These are phyloP conservation scores for Rugonectria rugulosa DNA, from an alignment of 2,329 filamentous ascomycete genomes.

Conservation along the genomic window DNA sequence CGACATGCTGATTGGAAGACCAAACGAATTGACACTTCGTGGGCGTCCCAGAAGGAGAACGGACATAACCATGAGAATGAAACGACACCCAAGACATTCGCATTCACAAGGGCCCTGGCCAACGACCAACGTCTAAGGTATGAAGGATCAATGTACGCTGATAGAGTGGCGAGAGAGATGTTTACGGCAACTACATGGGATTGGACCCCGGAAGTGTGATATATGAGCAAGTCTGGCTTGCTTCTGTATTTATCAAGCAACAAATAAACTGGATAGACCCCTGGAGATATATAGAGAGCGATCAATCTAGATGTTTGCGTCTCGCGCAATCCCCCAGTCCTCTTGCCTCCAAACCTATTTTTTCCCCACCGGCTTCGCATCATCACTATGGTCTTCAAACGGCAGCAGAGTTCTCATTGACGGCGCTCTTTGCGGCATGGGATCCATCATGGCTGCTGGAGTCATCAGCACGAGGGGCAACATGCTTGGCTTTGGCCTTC, in stretches of 20 bases:
- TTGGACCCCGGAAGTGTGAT: conserved; percentile 61
- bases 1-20: conserved; percentile 56
- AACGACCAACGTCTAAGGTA: conserved; percentile 59
- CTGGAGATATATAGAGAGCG: conserved; percentile 24
- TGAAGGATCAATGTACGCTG: conserved; percentile 57
- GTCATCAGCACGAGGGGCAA: conserved; percentile 28
- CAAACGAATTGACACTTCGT: conserved; percentile 49
- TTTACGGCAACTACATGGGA: conserved; percentile 67
- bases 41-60: conserved; percentile 42
- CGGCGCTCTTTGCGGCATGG: conserved; percentile 32
- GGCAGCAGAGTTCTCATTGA: conserved; percentile 39
- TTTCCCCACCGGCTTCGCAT: not conserved
- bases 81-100: conserved; percentile 45
- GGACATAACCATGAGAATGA: conserved; percentile 23
- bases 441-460: conserved; percentile 39
- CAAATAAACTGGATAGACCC: conserved; percentile 28
- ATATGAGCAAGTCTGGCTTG: conserved; percentile 22
- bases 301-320: conserved; percentile 8
- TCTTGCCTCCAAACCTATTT: not conserved
- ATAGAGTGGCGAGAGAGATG: conserved; percentile 59
- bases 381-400: conserved; percentile 11
- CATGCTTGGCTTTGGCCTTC: conserved; percentile 47
- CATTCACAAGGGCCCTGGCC: conserved; percentile 59
- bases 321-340: not conserved
- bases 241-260: conserved; percentile 19